Evolutionary conservation across 208 protist genomes (phyloP).

Genomic region (Crithidia fasciculata): DNA sequence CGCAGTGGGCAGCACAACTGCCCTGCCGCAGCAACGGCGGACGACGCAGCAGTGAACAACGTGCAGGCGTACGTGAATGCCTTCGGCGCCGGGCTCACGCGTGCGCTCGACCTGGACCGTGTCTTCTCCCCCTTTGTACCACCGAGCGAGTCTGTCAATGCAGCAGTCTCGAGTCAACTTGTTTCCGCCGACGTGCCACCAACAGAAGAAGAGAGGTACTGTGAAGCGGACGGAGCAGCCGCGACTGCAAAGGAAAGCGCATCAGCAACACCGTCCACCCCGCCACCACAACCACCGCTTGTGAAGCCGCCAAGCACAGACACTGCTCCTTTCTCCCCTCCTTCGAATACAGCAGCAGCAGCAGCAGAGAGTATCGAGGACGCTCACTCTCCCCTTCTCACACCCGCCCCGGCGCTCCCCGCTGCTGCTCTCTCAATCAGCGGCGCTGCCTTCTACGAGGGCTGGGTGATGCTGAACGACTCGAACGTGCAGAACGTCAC

Average conservation of each 20-base stretch:
- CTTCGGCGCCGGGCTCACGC: constrained; percentile 12
- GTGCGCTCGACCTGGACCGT: not conserved
- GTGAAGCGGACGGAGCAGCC: no score
- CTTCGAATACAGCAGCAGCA: not conserved
- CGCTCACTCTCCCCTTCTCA: constrained; percentile 6
- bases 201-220: no score
- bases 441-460: constrained; percentile 19
- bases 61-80: constrained; percentile 12
- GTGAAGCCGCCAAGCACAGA: no score
- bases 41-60: not conserved
- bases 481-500: constrained; percentile 39
- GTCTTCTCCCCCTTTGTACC: not conserved
- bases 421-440: constrained; percentile 12
- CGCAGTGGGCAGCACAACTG: not conserved
- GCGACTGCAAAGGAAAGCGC: no score
- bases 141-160: no score
- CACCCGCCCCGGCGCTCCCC: not conserved
- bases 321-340: no score
- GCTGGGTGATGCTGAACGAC: constrained; percentile 75
- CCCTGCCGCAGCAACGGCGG: not conserved
- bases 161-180: no score
- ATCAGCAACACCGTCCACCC: no score
- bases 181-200: no score
- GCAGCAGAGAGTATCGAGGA: not conserved
- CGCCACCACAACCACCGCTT: no score